Base-by-base conservation (phyloP, 768 basidiomycete species). In the Mycena crocata region DNA sequence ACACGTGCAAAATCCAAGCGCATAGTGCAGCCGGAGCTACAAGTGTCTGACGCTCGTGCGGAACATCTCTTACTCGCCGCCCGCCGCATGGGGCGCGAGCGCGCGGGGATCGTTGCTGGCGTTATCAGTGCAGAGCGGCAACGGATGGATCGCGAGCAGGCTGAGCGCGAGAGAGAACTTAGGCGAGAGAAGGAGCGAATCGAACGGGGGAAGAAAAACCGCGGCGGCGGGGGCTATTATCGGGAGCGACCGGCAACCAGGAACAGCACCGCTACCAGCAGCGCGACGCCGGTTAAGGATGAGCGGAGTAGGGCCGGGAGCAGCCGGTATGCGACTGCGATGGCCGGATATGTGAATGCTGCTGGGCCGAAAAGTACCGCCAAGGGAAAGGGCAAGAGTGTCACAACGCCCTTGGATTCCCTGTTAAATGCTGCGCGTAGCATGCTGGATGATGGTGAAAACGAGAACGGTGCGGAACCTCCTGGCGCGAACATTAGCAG, bases 51-150 rank as follows among this genome's bases (percentile, higher is more conserved):
- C 66, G 93, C 92, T 5, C 85, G 90, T 49, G 82, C 85, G 0
- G 92, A 93, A 70, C 91, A 91, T 70, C 78, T 93, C 14, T 81
- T 94, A 2, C 79, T 91, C 15, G 92, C 92, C 4, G 89, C 91
- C 12, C 86, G 90, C n/a, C 88, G 81, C 57, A 82, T 93, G 5
- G 92, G 92, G 5, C 84, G 87, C 34, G 83, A 87, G 58, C 86
- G 91, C 10, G 85, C 88, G 0, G 83, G 83, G 5, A 73, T 86
- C n/a, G 74, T 89, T 24, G 84, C 87, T 0, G 89, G 90, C 8
- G 74, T 88, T 60, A 71, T 83, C 7, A 84, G 48, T 58, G 66
- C 82, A 30, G 81, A 83, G 1, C 82, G 81, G 24, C 73, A 80
- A 71, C 74, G 80, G 23, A 78, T 75, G 57, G 84, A 64, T 66